Evolutionary conservation across 805 yeast species (phyloP), one percentile per base, ranked within the genome.

Genomic region (Lipomyces yamanashiensis): DNA sequence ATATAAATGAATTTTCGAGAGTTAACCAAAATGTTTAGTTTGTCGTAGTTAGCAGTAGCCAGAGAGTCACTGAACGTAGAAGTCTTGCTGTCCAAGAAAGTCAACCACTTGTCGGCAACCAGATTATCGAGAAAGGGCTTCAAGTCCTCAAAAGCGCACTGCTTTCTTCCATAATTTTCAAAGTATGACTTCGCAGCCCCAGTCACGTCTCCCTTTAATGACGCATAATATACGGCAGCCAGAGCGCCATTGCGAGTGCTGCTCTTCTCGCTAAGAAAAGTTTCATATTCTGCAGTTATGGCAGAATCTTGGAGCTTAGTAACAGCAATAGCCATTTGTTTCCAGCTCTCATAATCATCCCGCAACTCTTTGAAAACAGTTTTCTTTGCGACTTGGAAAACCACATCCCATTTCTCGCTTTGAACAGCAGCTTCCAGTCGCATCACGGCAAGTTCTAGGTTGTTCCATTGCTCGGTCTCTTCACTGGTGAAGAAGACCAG

Each of bases 281-380:
- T 49, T 0, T 66, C 13, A 0, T 82, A 74, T 2, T 78, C 80
- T 10, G 75, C 75, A 1, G 75, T 55, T 59, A 74, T 70, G 21
- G 34, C 62, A 13, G 51, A 40, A 34, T 58, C 63, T 9, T 15
- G 36, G 23, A 81, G 67, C 33, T 80, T 69, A 19, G 72, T 70
- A 0, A 81, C 80, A 1, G 92, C 77, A 51, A 78, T 76, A 21
- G 84, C 80, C 55, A 83, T 74, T 17, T 79, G 76, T 67, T 85
- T 83, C 90, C 96, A 90, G 44, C 91, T 84, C 61, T 84, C 83
- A 79, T 85, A 92, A 73, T 92, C 96, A 74, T 92, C 91, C 59
- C 88, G 81, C 9, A 79, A 74, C 28, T 81, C 69, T 2, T 21
- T 39, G 13, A 57, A 76, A 40, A 91, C 73, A 13, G 84, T 78